Evolutionary conservation across 1,284 basidiomycete genomes (phyloP), one percentile per base, ranked within the genome.

Genomic region (Microbotryomycetes sp.): DNA sequence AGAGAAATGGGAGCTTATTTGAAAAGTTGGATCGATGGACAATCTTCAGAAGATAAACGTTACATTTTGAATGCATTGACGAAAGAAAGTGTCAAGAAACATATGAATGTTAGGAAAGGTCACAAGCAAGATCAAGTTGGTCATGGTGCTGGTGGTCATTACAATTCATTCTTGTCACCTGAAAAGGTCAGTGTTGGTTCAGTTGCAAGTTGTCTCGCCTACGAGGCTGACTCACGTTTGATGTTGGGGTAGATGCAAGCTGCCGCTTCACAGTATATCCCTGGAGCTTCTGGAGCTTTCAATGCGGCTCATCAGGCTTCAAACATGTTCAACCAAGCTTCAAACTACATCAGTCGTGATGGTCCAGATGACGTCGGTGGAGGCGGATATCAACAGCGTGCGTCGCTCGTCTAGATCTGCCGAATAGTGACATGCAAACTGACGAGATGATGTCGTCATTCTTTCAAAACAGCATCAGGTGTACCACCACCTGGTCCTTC

Each of bases 1-100:
- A 79, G 81, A 45, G 83, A 88, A 71, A 92, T 94, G 89, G 82
- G 82, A 19, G 79, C 82, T 50, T 77, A 78, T 56, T 76, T 86
- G 77, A 74, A 82, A 67, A 76, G 75, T 49, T 86, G 85, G 85
- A 76, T 85, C 55, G 79, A 79, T n/a, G 77, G 77, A 3, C 74
- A 65, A 57, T 26, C 42, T 19, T 5, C 30, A 14, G 58, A 61
- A n/a, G 72, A 72, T 66, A 70, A 71, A 63, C 61, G 59, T 3
- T 71, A 69, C 61, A 71, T 72, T 58, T 68, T 74, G 29, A 57
- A 66, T 49, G 70, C 70, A 9, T 55, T 74, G 32, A 73, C 73
- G 19, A 73, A 72, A 64, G 69, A 73, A 25, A 59, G 66, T 26
- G 72, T 74, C 7, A 63, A 69, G 12, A 60, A 62, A 36, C 66